These are phyloP conservation scores for Ganoderma multipileum DNA, from an alignment of 1,284 basidiomycete genomes.

Conservation along the genomic window DNA sequence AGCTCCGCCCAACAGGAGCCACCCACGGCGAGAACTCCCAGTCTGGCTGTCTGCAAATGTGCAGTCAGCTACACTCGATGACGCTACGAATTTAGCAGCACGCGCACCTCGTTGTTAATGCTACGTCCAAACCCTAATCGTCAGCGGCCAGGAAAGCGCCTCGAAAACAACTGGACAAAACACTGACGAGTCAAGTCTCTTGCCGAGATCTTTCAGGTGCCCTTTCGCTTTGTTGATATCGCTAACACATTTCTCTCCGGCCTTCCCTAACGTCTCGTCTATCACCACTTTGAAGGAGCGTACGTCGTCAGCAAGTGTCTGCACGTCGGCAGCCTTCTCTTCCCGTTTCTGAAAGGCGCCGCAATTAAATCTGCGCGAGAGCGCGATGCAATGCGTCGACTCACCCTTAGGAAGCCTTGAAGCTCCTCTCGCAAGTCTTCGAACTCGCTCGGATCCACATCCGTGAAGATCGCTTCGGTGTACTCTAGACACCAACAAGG, in stretches of 20 bases:
- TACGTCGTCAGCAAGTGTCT: constrained; percentile 10
- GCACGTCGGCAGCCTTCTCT: constrained; percentile 10
- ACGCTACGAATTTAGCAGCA: neutral
- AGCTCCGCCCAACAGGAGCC: neutral
- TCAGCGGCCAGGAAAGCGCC: no score
- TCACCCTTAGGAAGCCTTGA: constrained; percentile 5
- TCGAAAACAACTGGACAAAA: constrained; percentile 2
- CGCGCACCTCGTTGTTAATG: neutral
- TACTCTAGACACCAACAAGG: neutral
- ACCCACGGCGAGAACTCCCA: neutral
- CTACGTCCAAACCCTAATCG: neutral
- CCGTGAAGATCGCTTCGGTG: constrained; percentile 11
- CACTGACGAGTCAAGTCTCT: constrained; percentile 10
- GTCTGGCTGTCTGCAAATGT: neutral
- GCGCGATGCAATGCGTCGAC: neutral
- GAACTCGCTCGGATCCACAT: constrained; percentile 6
- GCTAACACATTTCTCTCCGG: constrained; percentile 3
- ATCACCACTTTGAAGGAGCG: constrained; percentile 4
- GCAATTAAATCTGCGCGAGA: neutral
- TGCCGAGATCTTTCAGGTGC: constrained; percentile 1
- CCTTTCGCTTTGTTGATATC: neutral
- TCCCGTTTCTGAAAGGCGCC: constrained; percentile 5
- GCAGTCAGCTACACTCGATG: neutral
- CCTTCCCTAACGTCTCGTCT: constrained; percentile 10
- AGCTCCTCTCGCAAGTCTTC: constrained; percentile 8